Evolutionary conservation across 2,329 filamentous ascomycete species (phyloP).

Genomic region (Chaetomiaceae sp.): DNA sequence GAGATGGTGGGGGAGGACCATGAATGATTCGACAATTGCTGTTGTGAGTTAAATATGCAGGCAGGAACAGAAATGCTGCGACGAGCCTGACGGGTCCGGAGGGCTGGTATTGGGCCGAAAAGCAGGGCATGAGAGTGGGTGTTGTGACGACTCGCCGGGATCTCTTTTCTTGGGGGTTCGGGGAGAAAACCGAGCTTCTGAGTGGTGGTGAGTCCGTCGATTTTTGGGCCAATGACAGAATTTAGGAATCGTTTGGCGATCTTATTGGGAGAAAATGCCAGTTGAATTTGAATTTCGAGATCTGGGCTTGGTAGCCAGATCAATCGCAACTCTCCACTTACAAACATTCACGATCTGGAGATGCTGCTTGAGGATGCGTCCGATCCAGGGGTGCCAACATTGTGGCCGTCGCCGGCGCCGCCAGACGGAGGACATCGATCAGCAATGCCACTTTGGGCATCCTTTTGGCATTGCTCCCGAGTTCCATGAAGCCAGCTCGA

Average conservation of each 20-base stretch:
- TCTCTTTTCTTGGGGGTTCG: constrained; percentile 1
- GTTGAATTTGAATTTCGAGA: not conserved
- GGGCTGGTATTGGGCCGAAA: constrained; percentile 21
- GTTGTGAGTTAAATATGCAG: constrained; percentile 23
- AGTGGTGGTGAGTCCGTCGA: constrained; percentile 16
- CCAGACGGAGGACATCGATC: too few species aligned
- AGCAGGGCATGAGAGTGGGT: too few species aligned
- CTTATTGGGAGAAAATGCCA: constrained; percentile 22
- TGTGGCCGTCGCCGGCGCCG: too few species aligned
- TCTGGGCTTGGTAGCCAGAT: not conserved
- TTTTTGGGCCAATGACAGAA: constrained; percentile 25
- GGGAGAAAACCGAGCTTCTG: constrained; percentile 20
- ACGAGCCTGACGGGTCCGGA: constrained; percentile 28
- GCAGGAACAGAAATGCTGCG: constrained; percentile 30
- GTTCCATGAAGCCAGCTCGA: not conserved
- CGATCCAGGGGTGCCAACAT: too few species aligned
- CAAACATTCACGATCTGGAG: too few species aligned
- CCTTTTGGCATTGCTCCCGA: not conserved
- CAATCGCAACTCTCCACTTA: not conserved
- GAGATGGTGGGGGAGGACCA: constrained; percentile 20
- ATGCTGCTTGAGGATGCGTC: too few species aligned
- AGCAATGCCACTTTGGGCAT: not conserved
- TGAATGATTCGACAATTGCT: constrained; percentile 27
- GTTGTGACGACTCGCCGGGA: constrained; percentile 10
- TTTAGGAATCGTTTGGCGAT: not conserved